phyloP scores from a whole-genome alignment of 1,284 basidiomycete genomes.

The Sporisorium iseilematis-ciliati region DNA sequence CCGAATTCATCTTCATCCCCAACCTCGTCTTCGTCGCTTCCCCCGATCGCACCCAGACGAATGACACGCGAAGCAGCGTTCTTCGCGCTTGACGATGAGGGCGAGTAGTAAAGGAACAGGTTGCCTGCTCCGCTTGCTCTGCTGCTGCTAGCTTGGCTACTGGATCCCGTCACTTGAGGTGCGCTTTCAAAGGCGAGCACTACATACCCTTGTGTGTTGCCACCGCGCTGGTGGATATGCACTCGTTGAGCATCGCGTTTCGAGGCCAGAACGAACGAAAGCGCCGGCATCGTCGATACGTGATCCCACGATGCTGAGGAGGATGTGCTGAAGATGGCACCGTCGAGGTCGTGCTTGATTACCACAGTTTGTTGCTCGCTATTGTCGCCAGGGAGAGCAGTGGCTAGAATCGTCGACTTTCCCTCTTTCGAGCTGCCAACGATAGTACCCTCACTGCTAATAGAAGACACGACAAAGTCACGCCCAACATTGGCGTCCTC shows the following conservation, averaged over 20 bases:
- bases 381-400: conserved; percentile 3
- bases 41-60: conserved; percentile 27
- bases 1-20: background rate
- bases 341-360: conserved; percentile 85
- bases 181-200: conserved; percentile 53
- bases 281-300: conserved; percentile 82
- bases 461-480: conserved; percentile 74
- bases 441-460: background rate
- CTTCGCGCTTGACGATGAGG: conserved; percentile 8
- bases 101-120: conserved; percentile 57
- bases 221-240: conserved; percentile 32
- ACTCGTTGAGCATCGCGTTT: conserved; percentile 73
- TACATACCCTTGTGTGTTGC: conserved; percentile 14
- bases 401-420: conserved; percentile 17
- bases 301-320: conserved; percentile 77
- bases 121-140: conserved; percentile 46
- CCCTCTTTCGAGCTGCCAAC: conserved; percentile 5
- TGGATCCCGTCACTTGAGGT: conserved; percentile 34
- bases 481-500: conserved; percentile 81
- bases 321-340: conserved; percentile 76
- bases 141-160: conserved; percentile 4
- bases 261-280: conserved; percentile 92
- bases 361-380: conserved; percentile 71
- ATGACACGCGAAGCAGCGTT: conserved; percentile 45
- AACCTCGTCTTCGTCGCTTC: background rate